Evolutionary conservation across 768 basidiomycete genomes (phyloP), one percentile per base, ranked within the genome.

Genomic region (Pisolithus microcarpus): DNA sequence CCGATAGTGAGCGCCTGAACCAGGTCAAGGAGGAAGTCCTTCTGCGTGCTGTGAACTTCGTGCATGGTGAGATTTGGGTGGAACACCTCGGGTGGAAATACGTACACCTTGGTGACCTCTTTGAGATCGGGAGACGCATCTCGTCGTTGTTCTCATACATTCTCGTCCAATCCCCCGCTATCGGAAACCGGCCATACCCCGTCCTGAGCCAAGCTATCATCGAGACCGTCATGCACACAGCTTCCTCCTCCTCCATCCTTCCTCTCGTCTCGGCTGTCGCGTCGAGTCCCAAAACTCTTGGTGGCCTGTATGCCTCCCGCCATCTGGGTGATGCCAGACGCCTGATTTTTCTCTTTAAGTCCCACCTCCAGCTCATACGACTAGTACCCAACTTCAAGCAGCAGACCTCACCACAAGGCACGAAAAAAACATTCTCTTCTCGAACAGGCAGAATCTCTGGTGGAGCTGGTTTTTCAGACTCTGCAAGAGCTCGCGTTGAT

Each of bases 161-260:
- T 11, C 63, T 95, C 42, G 72, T 77, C 44, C 77, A 85, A 54
- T 75, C 85, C 0, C 80, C 80, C 0, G 63, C 72, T 2, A 52
- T 80, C 46, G 70, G 70, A 45, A 76, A 77, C 38, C 70, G 77
- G 26, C 84, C 86, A 0, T 85, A 87, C 58, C 69, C 77, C 0
- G 63, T 71, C 7, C 68, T 89, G 48, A 78, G 84, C 57, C 79
- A 79, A 54, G 72, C 79, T 0, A 74, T 93, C 38, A 74, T 80
- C 2, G 87, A 92, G 52, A 75, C 79, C 0, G 75, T 95, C 46
- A 71, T 96, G 15, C 76, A 77, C 65, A 82, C 83, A 55, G 85
- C 89, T 1, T 84, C 87, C 6, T 81, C 82, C 2, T 84, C 89
- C 0, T 85, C 87, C 1, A 85, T 95, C 56, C 84, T 24, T n/a